phyloP scores from a whole-genome alignment of 2,329 filamentous ascomycete species.

The Phaeoacremonium minimum region DNA sequence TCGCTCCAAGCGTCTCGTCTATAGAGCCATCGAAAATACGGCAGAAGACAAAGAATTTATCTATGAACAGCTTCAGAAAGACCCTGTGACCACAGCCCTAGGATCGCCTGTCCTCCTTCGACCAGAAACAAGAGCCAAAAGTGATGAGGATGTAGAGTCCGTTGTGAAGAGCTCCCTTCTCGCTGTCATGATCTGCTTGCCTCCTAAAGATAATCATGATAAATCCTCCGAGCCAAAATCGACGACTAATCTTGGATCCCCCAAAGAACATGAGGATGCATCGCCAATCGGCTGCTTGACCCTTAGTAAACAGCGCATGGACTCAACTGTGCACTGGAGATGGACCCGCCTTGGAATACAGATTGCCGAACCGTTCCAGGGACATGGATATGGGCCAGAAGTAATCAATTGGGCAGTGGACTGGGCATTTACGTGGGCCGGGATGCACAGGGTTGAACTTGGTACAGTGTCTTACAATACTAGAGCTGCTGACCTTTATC shows the following conservation, averaged over 20 bases:
- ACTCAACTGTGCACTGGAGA: conserved; percentile 8
- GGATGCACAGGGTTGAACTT: conserved; percentile 30
- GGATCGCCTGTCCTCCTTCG: not conserved
- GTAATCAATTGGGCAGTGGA: conserved; percentile 31
- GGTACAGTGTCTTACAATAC: conserved; percentile 29
- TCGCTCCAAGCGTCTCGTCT: conserved; percentile 17
- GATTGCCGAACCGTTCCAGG: conserved; percentile 25
- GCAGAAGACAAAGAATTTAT: not conserved
- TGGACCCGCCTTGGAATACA: conserved; percentile 13
- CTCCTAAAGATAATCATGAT: conserved; percentile 1
- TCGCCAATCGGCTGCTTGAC: conserved; percentile 6
- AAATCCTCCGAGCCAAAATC: not conserved
- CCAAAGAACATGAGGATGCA: conserved; percentile 2
- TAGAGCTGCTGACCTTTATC: conserved; percentile 29
- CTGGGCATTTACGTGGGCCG: conserved; percentile 30
- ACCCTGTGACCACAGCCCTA: not conserved
- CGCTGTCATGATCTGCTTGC: conserved; percentile 15
- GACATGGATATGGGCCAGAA: conserved; percentile 33
- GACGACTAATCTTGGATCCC: no score
- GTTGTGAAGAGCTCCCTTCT: conserved; percentile 8
- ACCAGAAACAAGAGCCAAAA: not conserved
- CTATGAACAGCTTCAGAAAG: not conserved
- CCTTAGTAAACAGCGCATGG: not conserved
- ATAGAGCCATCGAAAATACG: conserved; percentile 10
- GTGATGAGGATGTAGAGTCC: not conserved